Evolutionary conservation across 305 asterid genomes (phyloP).

Genomic region (Fraxinus latifolia): DNA sequence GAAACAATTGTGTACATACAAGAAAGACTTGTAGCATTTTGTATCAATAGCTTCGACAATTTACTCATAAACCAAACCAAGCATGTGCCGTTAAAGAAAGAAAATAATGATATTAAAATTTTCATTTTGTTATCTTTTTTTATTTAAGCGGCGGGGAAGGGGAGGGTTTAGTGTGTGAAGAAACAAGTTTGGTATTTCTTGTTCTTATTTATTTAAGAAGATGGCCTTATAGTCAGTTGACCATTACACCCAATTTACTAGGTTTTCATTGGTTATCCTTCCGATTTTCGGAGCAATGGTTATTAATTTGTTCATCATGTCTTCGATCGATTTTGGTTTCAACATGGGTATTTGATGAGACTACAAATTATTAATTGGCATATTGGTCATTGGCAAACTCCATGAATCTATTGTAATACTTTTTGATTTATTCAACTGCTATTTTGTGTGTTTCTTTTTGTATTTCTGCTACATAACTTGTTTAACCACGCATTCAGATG

Average conservation of each 20-base stretch:
- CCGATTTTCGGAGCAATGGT: not conserved
- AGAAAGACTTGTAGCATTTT: not conserved
- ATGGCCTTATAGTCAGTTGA: not conserved
- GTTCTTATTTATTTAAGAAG: not conserved
- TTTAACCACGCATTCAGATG: constrained; percentile 40
- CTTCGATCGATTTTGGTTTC: not conserved
- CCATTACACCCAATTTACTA: not conserved
- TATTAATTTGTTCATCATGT: not conserved
- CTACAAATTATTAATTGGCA: not conserved
- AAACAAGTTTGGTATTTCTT: not conserved
- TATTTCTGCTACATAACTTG: constrained; percentile 14
- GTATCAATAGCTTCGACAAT: not conserved
- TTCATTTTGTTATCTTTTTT: not conserved
- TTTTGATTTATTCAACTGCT: constrained; percentile 10
- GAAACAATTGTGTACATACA: not conserved
- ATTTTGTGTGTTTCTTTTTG: constrained; percentile 9
- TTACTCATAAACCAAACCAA: not conserved
- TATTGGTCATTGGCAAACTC: not conserved
- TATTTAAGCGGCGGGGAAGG: not conserved
- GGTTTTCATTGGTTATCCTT: not conserved
- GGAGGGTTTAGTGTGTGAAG: not conserved
- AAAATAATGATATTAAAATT: not conserved
- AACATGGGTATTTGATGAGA: not conserved
- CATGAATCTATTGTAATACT: not conserved
- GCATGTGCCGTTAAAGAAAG: not conserved